A percentile compares a stretch with the other conserved stretches of the same genome.
These are phyloP conservation scores for Podospora pseudopauciseta DNA, from an alignment of 495 filamentous ascomycete species.

Conservation along the genomic window DNA sequence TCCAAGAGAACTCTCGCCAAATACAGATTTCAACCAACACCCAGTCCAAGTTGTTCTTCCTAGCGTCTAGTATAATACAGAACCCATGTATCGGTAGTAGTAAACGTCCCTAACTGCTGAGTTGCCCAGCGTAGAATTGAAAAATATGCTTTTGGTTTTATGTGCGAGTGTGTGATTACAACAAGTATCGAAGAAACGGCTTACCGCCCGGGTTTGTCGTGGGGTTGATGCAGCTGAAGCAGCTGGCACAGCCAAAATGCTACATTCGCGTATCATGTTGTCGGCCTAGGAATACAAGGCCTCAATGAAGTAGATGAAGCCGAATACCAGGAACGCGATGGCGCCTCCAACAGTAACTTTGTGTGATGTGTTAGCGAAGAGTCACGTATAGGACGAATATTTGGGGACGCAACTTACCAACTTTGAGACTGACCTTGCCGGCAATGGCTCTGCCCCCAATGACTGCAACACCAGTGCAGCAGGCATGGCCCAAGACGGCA, in stretches of 20 bases:
- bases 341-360: slow-evolving; percentile 93
- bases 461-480: slow-evolving; percentile 91
- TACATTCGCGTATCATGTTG: not conserved
- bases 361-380: slow-evolving; percentile 23
- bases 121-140: slow-evolving; percentile 10
- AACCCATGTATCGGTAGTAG: not conserved
- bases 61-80: not conserved
- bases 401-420: slow-evolving; percentile 65
- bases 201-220: not conserved
- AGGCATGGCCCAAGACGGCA: slow-evolving; percentile 78
- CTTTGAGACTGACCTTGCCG: slow-evolving; percentile 88
- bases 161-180: slow-evolving; percentile 22
- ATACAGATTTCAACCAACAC: not conserved
- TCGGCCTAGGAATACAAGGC: slow-evolving; percentile 56
- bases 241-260: slow-evolving; percentile 21
- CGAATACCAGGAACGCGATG: slow-evolving; percentile 85
- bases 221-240: not conserved
- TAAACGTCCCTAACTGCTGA: not conserved
- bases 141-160: slow-evolving; percentile 11
- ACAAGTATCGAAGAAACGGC: slow-evolving; percentile 13
- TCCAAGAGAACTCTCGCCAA: not conserved
- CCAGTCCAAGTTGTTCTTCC: not conserved
- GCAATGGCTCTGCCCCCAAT: slow-evolving; percentile 90
- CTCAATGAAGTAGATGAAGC: slow-evolving; percentile 84
- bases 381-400: not conserved